Evolutionary conservation across 495 filamentous ascomycete species (phyloP).

Genomic region (Durotheca rogersii): DNA sequence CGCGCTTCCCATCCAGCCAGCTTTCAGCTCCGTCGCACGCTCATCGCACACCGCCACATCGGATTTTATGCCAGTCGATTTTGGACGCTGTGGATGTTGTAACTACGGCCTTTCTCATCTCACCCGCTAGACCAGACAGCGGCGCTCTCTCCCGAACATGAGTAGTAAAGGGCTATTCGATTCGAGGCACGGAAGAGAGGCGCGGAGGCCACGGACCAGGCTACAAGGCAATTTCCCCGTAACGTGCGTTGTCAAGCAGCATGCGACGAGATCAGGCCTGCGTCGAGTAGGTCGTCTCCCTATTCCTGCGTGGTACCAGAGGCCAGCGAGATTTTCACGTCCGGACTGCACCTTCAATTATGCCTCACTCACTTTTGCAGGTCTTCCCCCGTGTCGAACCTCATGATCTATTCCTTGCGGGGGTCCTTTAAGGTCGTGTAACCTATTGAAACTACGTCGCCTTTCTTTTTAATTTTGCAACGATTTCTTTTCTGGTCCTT

Average conservation of each 20-base stretch:
- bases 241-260: conserved; percentile 11
- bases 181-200: conserved; percentile 2
- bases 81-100: conserved; percentile 11
- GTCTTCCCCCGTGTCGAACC: conserved; percentile 22
- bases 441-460: conserved; percentile 22
- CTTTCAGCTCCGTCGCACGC: conserved; percentile 2
- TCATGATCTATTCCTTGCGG: conserved; percentile 30
- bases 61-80: conserved; percentile 9
- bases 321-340: conserved; percentile 1
- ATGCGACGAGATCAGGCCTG: conserved; percentile 10
- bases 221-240: conserved; percentile 15
- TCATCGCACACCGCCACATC: conserved; percentile 25
- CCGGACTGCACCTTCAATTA: conserved; percentile 20
- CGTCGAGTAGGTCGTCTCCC: conserved; percentile 1
- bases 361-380: conserved; percentile 17
- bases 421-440: conserved; percentile 25
- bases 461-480: too few relatives aligned
- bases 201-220: not conserved
- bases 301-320: conserved; percentile 11
- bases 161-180: conserved; percentile 3
- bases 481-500: too few relatives aligned
- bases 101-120: conserved; percentile 1
- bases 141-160: too few relatives aligned
- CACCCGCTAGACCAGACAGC: conserved; percentile 13
- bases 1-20: conserved; percentile 14